Conservation (phyloP, 352 stramenopile species). For the Phytophthora cryptogea region DNA sequence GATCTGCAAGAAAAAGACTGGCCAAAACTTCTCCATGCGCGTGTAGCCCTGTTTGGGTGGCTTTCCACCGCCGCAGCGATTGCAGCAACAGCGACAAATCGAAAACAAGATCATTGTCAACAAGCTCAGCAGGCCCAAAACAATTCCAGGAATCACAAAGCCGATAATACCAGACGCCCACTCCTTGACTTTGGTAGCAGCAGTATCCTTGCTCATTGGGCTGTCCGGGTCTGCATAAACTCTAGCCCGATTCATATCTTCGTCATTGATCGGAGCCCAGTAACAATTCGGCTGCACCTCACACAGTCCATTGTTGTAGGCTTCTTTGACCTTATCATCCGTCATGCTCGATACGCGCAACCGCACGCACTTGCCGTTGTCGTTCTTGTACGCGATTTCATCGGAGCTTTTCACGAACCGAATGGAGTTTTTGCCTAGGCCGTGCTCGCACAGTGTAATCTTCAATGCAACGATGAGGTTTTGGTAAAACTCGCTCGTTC, state of each 20-base stretch:
- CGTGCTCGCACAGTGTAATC: constrained; percentile 54
- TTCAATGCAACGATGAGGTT: constrained; percentile 57
- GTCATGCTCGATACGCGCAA: constrained; percentile 21
- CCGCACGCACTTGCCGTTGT: constrained; percentile 41
- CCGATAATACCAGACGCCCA: constrained; percentile 46
- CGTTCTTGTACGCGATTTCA: constrained; percentile 46
- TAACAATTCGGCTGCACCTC: constrained; percentile 72
- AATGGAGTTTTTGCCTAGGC: constrained; percentile 25
- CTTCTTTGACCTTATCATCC: constrained; percentile 21
- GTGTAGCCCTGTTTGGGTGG: constrained; percentile 56
- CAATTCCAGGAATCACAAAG: constrained; percentile 53
- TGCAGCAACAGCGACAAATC: constrained; percentile 72
- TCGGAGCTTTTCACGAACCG: constrained; percentile 39
- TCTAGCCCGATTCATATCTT: constrained; percentile 28
- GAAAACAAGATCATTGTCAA: constrained; percentile 68
- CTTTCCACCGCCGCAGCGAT: constrained; percentile 51
- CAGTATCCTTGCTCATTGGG: constrained; percentile 30
- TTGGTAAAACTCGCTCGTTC: constrained; percentile 53
- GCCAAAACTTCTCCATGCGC: constrained; percentile 55
- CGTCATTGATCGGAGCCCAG: constrained; percentile 44
- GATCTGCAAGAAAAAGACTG: constrained; percentile 62
- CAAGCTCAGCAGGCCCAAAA: constrained; percentile 52
- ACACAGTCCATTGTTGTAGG: constrained; percentile 43
- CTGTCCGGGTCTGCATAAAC: constrained; percentile 30
- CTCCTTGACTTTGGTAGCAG: constrained; percentile 37